Conservation (phyloP, 2,329 filamentous ascomycete genomes). For the Talaromyces sp. region DNA sequence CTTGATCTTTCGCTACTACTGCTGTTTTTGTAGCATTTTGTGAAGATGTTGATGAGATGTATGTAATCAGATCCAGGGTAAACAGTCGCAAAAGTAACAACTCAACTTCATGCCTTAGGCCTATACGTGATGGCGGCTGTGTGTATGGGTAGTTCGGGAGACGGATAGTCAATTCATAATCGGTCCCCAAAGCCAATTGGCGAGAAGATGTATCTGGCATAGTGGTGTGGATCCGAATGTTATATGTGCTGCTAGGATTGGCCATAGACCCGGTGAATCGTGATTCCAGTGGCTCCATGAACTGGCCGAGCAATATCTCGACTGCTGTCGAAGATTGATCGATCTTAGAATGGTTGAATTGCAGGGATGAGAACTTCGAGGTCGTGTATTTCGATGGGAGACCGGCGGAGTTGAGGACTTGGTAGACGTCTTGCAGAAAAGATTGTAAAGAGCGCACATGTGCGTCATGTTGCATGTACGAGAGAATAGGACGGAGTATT, state of each 20-base stretch:
- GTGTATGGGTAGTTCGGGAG: constrained; percentile 30
- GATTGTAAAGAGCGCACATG: constrained; percentile 34
- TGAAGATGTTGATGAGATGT: constrained; percentile 25
- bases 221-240: constrained; percentile 37
- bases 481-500: constrained; percentile 58
- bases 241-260: constrained; percentile 34
- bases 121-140: constrained; percentile 33
- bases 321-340: constrained; percentile 20
- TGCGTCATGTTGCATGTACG: constrained; percentile 50
- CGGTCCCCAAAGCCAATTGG: constrained; percentile 31
- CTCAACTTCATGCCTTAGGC: constrained; percentile 33
- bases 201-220: constrained; percentile 23
- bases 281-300: constrained; percentile 44
- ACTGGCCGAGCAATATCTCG: constrained; percentile 42
- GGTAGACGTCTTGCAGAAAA: constrained; percentile 30
- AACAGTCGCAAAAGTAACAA: constrained; percentile 34
- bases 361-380: constrained; percentile 27
- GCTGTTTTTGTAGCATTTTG: neutral
- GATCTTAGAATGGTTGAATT: constrained; percentile 12
- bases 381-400: constrained; percentile 28
- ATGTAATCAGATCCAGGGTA: constrained; percentile 37
- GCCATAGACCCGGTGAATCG: constrained; percentile 38
- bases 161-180: constrained; percentile 36
- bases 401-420: constrained; percentile 32
- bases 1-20: neutral